Evolutionary conservation across 108 stramenopile genomes (phyloP), one percentile per base, ranked within the genome.

Genomic region (Pelagomonas calceolata): DNA sequence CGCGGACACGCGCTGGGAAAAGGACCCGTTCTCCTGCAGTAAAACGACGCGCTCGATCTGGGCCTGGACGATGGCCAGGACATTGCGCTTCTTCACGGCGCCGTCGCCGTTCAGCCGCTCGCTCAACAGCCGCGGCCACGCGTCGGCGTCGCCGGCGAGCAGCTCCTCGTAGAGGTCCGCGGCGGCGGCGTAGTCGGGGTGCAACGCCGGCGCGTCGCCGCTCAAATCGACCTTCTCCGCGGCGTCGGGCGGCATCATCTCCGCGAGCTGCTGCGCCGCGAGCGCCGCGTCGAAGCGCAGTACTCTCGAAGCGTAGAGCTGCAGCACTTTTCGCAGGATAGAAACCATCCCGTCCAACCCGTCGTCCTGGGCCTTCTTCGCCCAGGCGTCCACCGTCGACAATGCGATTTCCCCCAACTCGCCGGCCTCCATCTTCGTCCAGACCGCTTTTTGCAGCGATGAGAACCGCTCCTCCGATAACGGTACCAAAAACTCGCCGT

Each of bases 1-100:
- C 0, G 94, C 94, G 81, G 91, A 91, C 0, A 95, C 92, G 63
- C 90, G 82, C 77, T 95, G 94, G 63, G 86, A 81, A 86, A 91
- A 90, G 67, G 85, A 86, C 26, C 94, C 94, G 75, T 89, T 93
- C 72, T 92, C 91, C 68, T 91, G 73, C 32, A 86, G 87, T 63
- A 95, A 74, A 64, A 95, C 87, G 30, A 92, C 88, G 35, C 75
- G 82, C 83, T 95, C 92, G 83, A 93, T 90, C 5, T 89, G 90
- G 51, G 76, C 79, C 76, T 92, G 91, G 32, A 91, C 84, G 67
- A 91, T 89, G n/a, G 66, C 73, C 34, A 89, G 74, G 34, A 91
- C 78, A 26, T 72, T 69, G 5, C 85, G 74, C 64, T 82, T 76
- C 37, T 83, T 78, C 39, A 88, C 75, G 34, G 79, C 45, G 34